These are phyloP conservation scores for Symbiodinium natans DNA, from an alignment of 73 alveolate species.

Conservation along the genomic window DNA sequence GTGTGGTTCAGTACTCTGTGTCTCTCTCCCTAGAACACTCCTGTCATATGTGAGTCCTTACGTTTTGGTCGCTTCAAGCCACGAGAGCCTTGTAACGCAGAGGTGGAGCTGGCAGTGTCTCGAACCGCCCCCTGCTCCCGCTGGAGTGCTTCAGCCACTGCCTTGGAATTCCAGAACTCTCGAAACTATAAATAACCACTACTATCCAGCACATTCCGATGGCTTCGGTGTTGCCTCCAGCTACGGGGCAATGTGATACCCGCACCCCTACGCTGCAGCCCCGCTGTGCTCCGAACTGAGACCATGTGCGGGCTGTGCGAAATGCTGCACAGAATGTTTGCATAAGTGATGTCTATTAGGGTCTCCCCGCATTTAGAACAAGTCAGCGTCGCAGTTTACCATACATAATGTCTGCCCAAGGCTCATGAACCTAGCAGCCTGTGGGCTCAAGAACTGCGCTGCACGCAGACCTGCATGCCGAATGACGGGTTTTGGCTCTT, in stretches of 20 bases:
- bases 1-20: too few species aligned
- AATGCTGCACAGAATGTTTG: too few species aligned
- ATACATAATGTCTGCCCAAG: neutral
- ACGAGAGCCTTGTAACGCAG: too few species aligned
- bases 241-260: neutral
- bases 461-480: neutral
- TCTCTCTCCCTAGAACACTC: too few species aligned
- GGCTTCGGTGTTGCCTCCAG: too few species aligned
- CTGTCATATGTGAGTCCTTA: too few species aligned
- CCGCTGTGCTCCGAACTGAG: neutral
- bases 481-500: too few species aligned
- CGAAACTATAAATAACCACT: too few species aligned
- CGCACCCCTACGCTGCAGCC: neutral
- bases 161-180: too few species aligned
- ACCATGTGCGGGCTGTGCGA: neutral
- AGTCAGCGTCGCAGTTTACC: neutral
- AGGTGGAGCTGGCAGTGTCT: slow-evolving; percentile 69
- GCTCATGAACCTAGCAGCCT: neutral
- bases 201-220: too few species aligned
- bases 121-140: slow-evolving; percentile 27
- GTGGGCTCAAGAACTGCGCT: neutral
- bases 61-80: neutral
- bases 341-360: too few species aligned
- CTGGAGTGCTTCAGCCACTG: slow-evolving; percentile 25
- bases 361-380: too few species aligned